These are phyloP conservation scores for sunflower (Helianthus annuus) DNA, from an alignment of 129 eudicot genomes.

Conservation along the genomic window HanXRQr2.0-SUNRISE NC_035437.2:173369050-173369549, in stretches of 20 bases:
- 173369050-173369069: constrained; percentile 72
- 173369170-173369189: constrained; percentile 27
- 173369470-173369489: not conserved
- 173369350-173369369: constrained; percentile 90
- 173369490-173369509: constrained; percentile 56
- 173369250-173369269: constrained; percentile 70
- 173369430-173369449: too few relatives aligned
- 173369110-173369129: constrained; percentile 25
- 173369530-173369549: constrained; percentile 94
- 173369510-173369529: constrained; percentile 80
- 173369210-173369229: constrained; percentile 78
- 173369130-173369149: not conserved
- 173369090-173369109: constrained; percentile 90
- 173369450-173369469: not conserved
- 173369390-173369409: constrained; percentile 87
- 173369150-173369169: not conserved
- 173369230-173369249: constrained; percentile 83
- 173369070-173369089: constrained; percentile 80
- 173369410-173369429: constrained; percentile 79
- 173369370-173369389: constrained; percentile 78
- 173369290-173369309: not conserved
- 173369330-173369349: constrained; percentile 68
- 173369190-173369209: constrained; percentile 58
- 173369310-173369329: not conserved
- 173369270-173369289: not conserved